Percentiles rank a stretch among this genome's conserved stretches.
phyloP scores from a whole-genome alignment of 768 basidiomycete genomes.

The Boletus fagicola region DNA sequence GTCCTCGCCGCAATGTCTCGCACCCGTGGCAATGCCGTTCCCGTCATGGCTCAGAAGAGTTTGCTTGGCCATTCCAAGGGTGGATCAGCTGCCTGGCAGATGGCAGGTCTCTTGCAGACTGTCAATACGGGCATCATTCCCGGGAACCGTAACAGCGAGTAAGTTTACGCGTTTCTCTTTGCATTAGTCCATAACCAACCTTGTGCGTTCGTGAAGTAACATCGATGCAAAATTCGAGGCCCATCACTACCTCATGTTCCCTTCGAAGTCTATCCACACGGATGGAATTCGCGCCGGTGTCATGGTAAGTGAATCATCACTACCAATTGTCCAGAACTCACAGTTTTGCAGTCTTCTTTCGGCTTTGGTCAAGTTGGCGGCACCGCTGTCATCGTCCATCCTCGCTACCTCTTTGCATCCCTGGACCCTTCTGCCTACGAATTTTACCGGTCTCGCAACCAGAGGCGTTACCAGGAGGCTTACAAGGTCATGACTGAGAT shows the following conservation, averaged over 20 bases:
- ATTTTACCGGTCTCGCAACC: slow-evolving; percentile 71
- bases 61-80: slow-evolving; percentile 97
- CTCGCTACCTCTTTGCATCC: slow-evolving; percentile 85
- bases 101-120: slow-evolving; percentile 87
- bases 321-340: not conserved
- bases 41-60: slow-evolving; percentile 96
- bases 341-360: slow-evolving; percentile 69
- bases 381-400: slow-evolving; percentile 82
- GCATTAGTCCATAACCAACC: not conserved
- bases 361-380: slow-evolving; percentile 99
- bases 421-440: slow-evolving; percentile 77
- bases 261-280: slow-evolving; percentile 92
- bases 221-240: slow-evolving; percentile 90
- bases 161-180: slow-evolving; percentile 37
- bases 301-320: slow-evolving; percentile 56
- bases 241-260: slow-evolving; percentile 92
- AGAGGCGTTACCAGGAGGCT: slow-evolving; percentile 60
- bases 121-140: slow-evolving; percentile 85
- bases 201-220: slow-evolving; percentile 52
- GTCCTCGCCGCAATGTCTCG: slow-evolving; percentile 87
- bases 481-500: slow-evolving; percentile 95
- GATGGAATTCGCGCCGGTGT: slow-evolving; percentile 87
- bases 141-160: slow-evolving; percentile 96
- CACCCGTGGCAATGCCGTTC: slow-evolving; percentile 93
- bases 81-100: slow-evolving; percentile 97